phyloP scores from a whole-genome alignment of 2,329 filamentous ascomycete genomes.

The Aureobasidium melanogenum region DNA sequence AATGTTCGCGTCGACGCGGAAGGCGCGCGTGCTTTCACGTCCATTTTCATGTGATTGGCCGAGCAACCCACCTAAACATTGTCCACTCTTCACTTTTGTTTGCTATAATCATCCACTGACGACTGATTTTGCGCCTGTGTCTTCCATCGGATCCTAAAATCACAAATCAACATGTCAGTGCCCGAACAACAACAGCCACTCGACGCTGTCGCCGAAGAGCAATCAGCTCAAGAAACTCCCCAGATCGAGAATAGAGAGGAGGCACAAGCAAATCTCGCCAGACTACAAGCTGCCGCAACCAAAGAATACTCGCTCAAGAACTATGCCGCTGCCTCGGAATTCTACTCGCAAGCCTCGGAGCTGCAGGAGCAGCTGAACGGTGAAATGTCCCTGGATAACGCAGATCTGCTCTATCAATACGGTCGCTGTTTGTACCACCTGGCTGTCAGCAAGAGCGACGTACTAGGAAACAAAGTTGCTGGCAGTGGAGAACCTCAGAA shows the following conservation, averaged over 20 bases:
- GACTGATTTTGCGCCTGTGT: neutral
- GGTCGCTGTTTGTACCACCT: constrained; percentile 90
- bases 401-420: constrained; percentile 89
- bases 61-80: neutral
- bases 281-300: constrained; percentile 71
- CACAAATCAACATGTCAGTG: neutral
- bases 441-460: constrained; percentile 87
- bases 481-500: constrained; percentile 45
- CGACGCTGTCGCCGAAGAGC: neutral
- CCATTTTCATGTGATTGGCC: constrained; percentile 8
- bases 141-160: neutral
- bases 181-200: neutral
- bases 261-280: constrained; percentile 24
- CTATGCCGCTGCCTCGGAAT: constrained; percentile 74
- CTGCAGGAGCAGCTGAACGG: constrained; percentile 87
- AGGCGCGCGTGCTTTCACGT: neutral
- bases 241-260: neutral
- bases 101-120: neutral
- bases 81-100: neutral
- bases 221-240: constrained; percentile 3
- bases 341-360: constrained; percentile 81
- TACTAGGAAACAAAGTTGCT: constrained; percentile 73
- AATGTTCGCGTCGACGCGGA: neutral
- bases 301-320: constrained; percentile 84
- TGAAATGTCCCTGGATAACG: constrained; percentile 83